Base-by-base conservation (phyloP, 345 rosid species). In the Euphorbia lathyris region DNA sequence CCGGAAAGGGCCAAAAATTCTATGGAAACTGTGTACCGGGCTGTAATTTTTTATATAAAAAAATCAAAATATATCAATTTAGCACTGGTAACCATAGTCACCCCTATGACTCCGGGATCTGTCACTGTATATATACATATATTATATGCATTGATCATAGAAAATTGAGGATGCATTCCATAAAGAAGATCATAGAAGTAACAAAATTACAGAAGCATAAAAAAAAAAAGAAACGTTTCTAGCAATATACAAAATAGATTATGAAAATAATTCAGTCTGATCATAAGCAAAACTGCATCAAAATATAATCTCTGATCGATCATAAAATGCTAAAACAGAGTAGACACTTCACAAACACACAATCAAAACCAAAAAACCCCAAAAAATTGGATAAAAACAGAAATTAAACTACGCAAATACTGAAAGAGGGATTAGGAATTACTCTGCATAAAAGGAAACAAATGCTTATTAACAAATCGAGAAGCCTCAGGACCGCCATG, bases 401-500 rank as follows among this genome's bases (percentile, higher is more conserved):
- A n/a, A n/a, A n/a, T n/a, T n/a, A n/a, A n/a, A n/a, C n/a, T n/a
- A n/a, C n/a, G n/a, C n/a, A n/a, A n/a, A n/a, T n/a, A n/a, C n/a
- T n/a, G n/a, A n/a, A 23, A 68, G 19, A 19, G 22, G 62, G 23
- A 70, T 70, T 69, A 62, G 48, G 25, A 50, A 72, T 79, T 84
- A 95, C 98, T 86, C 57, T 92, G 90, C 51, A 95, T 77, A 76
- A 72, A 83, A 69, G 96, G 91, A 69, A 95, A 88, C 65, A 95
- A 84, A 70, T 90, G 91, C 67, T 83, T 82, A 66, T 90, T 92
- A 71, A 95, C 93, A 75, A 95, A 95, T 76, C 98, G 70, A 22
- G 98, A 86, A 74, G 99, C 98, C 74, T 95, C 99, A 11, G 99
- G 98, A 0, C 99, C 99, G 3, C 99, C 99, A 58, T 95, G 99